A percentile compares a stretch with the other conserved stretches of the same genome.
Conservation (phyloP, 2,329 filamentous ascomycete species). For the Alternaria alternata region DNA sequence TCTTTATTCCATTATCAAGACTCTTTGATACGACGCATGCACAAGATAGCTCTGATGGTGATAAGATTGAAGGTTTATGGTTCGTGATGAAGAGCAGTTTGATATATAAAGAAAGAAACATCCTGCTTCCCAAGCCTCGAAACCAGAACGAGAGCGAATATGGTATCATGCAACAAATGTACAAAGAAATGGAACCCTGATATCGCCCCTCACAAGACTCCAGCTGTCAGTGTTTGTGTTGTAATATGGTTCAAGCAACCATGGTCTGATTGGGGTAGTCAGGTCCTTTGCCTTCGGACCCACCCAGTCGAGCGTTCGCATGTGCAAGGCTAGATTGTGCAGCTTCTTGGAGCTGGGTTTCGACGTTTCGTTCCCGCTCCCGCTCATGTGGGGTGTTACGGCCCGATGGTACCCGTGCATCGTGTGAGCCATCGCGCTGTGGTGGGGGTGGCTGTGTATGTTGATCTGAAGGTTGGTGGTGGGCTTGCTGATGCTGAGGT, state of each 20-base stretch:
- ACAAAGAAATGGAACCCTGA: slow-evolving; percentile 1
- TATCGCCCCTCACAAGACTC: too few species aligned
- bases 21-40: background rate
- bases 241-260: slow-evolving; percentile 28
- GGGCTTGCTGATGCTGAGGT: slow-evolving; percentile 27
- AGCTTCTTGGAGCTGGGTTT: slow-evolving; percentile 46
- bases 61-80: background rate
- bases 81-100: background rate
- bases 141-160: background rate
- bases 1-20: background rate
- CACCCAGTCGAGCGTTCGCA: slow-evolving; percentile 25
- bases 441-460: slow-evolving; percentile 5
- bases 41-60: background rate
- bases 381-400: slow-evolving; percentile 37
- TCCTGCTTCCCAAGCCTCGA: background rate
- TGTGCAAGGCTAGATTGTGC: slow-evolving; percentile 46
- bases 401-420: slow-evolving; percentile 24
- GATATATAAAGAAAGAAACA: background rate
- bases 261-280: slow-evolving; percentile 36
- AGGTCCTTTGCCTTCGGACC: slow-evolving; percentile 22
- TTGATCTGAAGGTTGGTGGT: slow-evolving; percentile 9
- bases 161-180: slow-evolving; percentile 8
- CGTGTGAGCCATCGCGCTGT: slow-evolving; percentile 23
- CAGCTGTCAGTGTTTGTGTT: background rate
- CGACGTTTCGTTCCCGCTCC: slow-evolving; percentile 32